Percentiles rank a stretch among this genome's conserved stretches.
Evolutionary conservation across 306 rosid species (phyloP).

Genomic region (Cyamopsis tetragonoloba): DNA sequence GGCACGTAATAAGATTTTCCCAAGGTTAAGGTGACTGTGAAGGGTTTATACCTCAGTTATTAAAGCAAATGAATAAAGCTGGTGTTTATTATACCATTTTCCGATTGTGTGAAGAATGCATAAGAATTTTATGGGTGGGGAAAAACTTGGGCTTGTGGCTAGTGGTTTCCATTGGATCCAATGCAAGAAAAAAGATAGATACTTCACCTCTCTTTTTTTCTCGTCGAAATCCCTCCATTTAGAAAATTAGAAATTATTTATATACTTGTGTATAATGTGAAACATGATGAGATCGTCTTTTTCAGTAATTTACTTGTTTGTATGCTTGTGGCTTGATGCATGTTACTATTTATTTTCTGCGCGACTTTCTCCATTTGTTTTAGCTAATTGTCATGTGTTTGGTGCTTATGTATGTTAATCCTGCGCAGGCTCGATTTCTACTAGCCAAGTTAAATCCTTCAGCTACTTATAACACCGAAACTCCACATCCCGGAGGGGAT

Average conservation of each 20-base stretch:
- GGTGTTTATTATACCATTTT: neutral
- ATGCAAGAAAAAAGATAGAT: neutral
- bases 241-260: neutral
- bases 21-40: neutral
- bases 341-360: neutral
- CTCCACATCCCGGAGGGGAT: conserved; percentile 78
- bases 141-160: neutral
- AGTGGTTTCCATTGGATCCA: neutral
- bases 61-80: neutral
- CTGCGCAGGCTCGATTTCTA: conserved; percentile 81
- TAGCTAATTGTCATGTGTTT: neutral
- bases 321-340: neutral
- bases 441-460: conserved; percentile 91
- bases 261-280: neutral
- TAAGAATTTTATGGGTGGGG: neutral
- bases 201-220: neutral
- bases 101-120: neutral
- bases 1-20: neutral
- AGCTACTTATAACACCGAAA: conserved; percentile 75
- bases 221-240: neutral
- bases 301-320: neutral
- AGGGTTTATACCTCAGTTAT: neutral
- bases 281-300: no score
- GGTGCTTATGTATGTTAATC: neutral
- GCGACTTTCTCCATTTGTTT: neutral